Evolutionary conservation across 2,329 filamentous ascomycete species (phyloP).

Genomic region (Fusarium vanettenii): DNA sequence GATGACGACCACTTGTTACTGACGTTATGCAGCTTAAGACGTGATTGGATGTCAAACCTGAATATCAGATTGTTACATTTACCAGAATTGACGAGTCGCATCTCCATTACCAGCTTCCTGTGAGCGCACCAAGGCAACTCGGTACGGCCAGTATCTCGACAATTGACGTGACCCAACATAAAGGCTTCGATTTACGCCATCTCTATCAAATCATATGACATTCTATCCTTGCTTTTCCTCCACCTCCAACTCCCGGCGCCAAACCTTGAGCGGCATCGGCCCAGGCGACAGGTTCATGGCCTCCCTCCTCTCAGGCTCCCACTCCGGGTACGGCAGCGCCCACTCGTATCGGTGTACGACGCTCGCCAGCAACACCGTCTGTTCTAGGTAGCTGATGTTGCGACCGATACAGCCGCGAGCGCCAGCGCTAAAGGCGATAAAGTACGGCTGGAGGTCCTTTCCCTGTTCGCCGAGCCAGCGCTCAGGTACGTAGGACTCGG

Average conservation of each 20-base stretch:
- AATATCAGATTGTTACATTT: not conserved
- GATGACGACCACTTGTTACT: not conserved
- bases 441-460: slow-evolving; percentile 49
- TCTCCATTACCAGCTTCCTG: not conserved
- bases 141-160: not conserved
- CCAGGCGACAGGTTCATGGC: slow-evolving; percentile 37
- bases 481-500: slow-evolving; percentile 53
- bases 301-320: slow-evolving; percentile 33
- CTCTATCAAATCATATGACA: not conserved
- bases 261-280: slow-evolving; percentile 40
- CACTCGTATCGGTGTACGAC: slow-evolving; percentile 58
- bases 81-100: not conserved
- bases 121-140: not conserved
- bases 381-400: slow-evolving; percentile 57
- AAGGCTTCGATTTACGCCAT: not conserved
- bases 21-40: not conserved
- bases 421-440: slow-evolving; percentile 57
- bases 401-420: slow-evolving; percentile 56
- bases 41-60: not conserved
- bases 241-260: slow-evolving; percentile 30
- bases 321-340: slow-evolving; percentile 36
- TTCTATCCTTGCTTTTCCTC: slow-evolving; percentile 18
- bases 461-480: slow-evolving; percentile 53
- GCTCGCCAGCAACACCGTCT: slow-evolving; percentile 56
- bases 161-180: not conserved